These are phyloP conservation scores for Ophiognomonia clavigignenti-juglandacearum DNA, from an alignment of 2,329 filamentous ascomycete genomes.

Conservation along the genomic window DNA sequence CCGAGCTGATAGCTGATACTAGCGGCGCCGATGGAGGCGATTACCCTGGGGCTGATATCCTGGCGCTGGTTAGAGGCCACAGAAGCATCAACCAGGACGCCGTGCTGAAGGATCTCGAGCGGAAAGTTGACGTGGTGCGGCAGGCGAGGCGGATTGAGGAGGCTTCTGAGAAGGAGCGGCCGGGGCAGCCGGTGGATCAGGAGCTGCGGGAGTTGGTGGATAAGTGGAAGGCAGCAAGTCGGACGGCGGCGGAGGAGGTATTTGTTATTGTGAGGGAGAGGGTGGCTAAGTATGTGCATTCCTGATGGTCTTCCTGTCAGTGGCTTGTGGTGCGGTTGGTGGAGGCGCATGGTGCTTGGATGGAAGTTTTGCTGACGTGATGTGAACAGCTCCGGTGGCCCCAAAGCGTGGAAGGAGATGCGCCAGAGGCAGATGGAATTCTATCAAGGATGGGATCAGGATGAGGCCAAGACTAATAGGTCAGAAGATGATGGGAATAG, in stretches of 20 bases:
- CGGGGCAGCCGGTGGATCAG: slow-evolving; percentile 33
- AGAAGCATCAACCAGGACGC: not conserved
- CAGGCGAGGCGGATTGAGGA: slow-evolving; percentile 49
- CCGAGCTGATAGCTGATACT: not conserved
- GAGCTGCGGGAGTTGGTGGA: slow-evolving; percentile 51
- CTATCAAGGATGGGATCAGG: slow-evolving; percentile 11
- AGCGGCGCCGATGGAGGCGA: slow-evolving; percentile 9
- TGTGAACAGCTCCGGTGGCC: not conserved
- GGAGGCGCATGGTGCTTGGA: no score
- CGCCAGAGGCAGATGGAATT: slow-evolving; percentile 13
- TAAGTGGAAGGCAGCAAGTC: slow-evolving; percentile 58
- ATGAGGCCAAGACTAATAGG: not conserved
- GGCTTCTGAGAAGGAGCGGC: slow-evolving; percentile 15
- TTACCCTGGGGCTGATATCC: slow-evolving; percentile 11
- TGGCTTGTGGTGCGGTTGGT: no score
- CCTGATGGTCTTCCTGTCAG: no score
- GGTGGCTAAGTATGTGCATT: slow-evolving; percentile 13
- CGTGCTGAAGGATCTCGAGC: slow-evolving; percentile 19
- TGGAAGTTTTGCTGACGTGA: not conserved
- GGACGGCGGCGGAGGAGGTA: slow-evolving; percentile 54
- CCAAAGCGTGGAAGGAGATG: slow-evolving; percentile 14
- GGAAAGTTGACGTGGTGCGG: slow-evolving; percentile 27
- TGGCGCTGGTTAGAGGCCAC: slow-evolving; percentile 10
- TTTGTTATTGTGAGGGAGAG: slow-evolving; percentile 16
- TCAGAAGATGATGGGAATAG: not conserved